Base-by-base conservation (phyloP, 2,329 filamentous ascomycete genomes). In the Orbilia quercus region DNA sequence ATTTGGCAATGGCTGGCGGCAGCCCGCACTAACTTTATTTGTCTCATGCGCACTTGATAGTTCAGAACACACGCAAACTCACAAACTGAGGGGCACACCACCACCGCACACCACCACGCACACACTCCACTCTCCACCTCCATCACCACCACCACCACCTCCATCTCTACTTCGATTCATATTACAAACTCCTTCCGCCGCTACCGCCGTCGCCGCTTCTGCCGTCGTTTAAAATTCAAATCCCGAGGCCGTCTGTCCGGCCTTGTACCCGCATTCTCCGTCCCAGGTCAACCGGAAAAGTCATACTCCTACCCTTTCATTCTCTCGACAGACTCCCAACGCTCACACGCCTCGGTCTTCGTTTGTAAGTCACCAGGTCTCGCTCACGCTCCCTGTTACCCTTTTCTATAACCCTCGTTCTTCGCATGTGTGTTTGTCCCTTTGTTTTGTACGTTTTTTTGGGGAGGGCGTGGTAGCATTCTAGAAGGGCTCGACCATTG, bases 321-420 rank as follows among this genome's bases (percentile, higher is more conserved):
- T 14, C 38, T 42, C 16, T 9, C 28, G 4, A 4, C 7, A n/a
- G 16, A 50, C 14, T 31, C 45, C 38, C 20, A 40, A 14, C 23
- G 31, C 12, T 28, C 36, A 23, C 44, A 48, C 31, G 42, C 16
- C 48, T 42, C 28, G 53, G 38, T 23, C 18, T 31, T 47, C 59
- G n/a, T n/a, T 55, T 44, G 60, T 66, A 65, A 64, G 57, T 71
- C 65, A 62, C 48, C 38, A 47, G 48, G 48, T 55, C 50, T 71
- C 65, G 42, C 58, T 58, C 65, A 63, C 57, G 58, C 54, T 63
- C 65, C 45, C 42, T 16, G n/a, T 16, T 23, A 9, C 42, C 42
- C 42, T 22, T 23, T 16, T 45, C 42, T 4, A 20, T 4, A 16
- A 20, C 42, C 42, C 20, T 45, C 12, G 5, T 20, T 54, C 18